Evolutionary conservation across 495 filamentous ascomycete species (phyloP), one percentile per base, ranked within the genome.

Genomic region (Clavariopsis aquatica): DNA sequence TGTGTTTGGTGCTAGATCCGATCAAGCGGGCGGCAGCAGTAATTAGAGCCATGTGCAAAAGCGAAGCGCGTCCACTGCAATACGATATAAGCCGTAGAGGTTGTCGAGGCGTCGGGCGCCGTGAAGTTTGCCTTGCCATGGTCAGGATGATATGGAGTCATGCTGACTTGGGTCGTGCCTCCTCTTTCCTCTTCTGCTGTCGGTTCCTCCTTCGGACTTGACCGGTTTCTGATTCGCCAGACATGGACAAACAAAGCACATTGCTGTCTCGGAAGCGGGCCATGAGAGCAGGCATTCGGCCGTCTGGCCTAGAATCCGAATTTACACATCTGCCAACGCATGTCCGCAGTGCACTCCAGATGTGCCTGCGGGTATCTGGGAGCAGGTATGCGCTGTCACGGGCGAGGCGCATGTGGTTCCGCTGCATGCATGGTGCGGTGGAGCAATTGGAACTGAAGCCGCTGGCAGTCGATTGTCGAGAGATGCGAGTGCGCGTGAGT

Each of bases 361-460:
- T 24, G 49, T 26, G 6, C 24, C 8, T 43, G 61, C 54, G 43
- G 46, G 49, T 29, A 27, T 34, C 53, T 66, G 31, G 31, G 31
- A 34, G 61, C 49, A 62, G 5, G 64, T 67, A 47, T 67, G 64
- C 58, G 64, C 64, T 67, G 64, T 62, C 64, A 56, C 52, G 64
- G 59, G 57, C 20, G 27, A 27, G 22, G 20, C 53, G 58, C 64
- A 62, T 36, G 45, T 20, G n/a, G n/a, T 53, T 28, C 57, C 20
- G 23, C 15, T 22, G 45, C 15, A 24, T 59, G 47, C 29, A 65
- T 23, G 38, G 2, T 12, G 10, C n/a, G 10, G 47, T 27, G 9
- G 41, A 26, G 36, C 57, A 57, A 62, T 67, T 49, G 64, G 64
- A 58, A 58, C 8, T 1, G 9, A 49, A 54, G 49, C 64, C 51